Conservation (phyloP, 352 stramenopile species). For the Phytophthora pinifolia region DNA sequence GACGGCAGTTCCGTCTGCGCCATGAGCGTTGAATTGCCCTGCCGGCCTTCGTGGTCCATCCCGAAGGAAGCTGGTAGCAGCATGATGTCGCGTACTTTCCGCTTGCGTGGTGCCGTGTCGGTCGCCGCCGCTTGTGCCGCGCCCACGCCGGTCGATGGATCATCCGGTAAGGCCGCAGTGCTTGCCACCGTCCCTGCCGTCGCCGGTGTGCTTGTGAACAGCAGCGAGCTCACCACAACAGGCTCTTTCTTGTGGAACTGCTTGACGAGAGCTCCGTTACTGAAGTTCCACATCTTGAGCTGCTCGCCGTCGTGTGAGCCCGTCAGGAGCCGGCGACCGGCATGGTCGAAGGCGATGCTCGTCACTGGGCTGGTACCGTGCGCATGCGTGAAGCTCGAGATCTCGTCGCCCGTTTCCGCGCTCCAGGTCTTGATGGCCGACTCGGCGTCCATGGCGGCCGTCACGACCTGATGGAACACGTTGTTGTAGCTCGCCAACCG, state of each 20-base stretch:
- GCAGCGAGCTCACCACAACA: constrained; percentile 20
- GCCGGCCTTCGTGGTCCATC: constrained; percentile 54
- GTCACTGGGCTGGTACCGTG: constrained; percentile 73
- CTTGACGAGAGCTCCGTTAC: constrained; percentile 84
- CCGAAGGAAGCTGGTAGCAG: constrained; percentile 61
- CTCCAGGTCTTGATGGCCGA: constrained; percentile 87
- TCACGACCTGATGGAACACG: constrained; percentile 86
- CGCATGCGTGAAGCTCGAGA: constrained; percentile 76
- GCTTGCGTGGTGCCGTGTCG: constrained; percentile 24
- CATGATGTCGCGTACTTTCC: constrained; percentile 66
- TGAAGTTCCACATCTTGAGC: constrained; percentile 92
- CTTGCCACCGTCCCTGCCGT: constrained; percentile 23
- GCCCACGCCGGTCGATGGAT: constrained; percentile 6
- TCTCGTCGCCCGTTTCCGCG: constrained; percentile 80
- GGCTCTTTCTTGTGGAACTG: constrained; percentile 74
- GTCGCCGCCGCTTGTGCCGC: constrained; percentile 3
- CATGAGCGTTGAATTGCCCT: too few species aligned
- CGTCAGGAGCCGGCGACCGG: constrained; percentile 75
- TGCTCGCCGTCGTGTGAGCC: constrained; percentile 72
- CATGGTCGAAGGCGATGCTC: constrained; percentile 83
- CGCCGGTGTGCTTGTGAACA: constrained; percentile 26
- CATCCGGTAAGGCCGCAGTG: constrained; percentile 13
- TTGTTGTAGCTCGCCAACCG: constrained; percentile 73
- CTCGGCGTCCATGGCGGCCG: constrained; percentile 68
- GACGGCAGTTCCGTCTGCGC: constrained; percentile 55